Evolutionary conservation across 345 rosid genomes (phyloP), one percentile per base, ranked within the genome.

Genomic region (Salix exigua): DNA sequence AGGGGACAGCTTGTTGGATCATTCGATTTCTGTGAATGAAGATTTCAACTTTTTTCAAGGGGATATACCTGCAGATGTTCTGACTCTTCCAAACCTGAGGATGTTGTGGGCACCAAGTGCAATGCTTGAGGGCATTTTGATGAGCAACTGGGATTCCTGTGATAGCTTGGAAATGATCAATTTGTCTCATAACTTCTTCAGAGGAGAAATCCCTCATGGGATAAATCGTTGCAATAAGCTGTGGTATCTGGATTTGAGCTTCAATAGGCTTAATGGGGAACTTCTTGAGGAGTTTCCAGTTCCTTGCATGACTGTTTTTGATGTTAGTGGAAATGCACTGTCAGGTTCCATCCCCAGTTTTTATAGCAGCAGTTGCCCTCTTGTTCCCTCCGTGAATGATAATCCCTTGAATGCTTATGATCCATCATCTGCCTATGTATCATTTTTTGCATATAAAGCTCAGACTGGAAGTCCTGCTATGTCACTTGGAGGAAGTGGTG

Each of bases 41-140:
- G 94, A 92, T 78, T 92, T 83, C 73, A 94, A 94, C 76, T 94
- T 81, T 79, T 94, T 80, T 69, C 91, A 91, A 82, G 98, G 97
- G 28, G 91, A 80, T 62, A 78, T 94, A 68, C 95, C 97, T 0
- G 84, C 40, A 65, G 89, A 79, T 63, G 83, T 94, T 77, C 72
- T 90, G 62, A 83, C 75, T 68, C 94, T 94, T 81, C 91, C 91
- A 0, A 89, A 87, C 68, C 86, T 94, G 75, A 86, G 83, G 86
- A 86, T 94, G 70, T 79, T 94, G 85, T 94, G 98, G 98, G 93
- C 89, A 28, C 98, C 97, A 19, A 84, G 92, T 82, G 90, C 92
- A 76, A 90, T 86, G 2, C 81, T 94, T 21, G 91, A 87, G 80
- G 97, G 94, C 71, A 77, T 73, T 17, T 80, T 92, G 74, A 92